phyloP scores from a whole-genome alignment of 2,329 filamentous ascomycete species.

The Stachybotrys chlorohalonatus region DNA sequence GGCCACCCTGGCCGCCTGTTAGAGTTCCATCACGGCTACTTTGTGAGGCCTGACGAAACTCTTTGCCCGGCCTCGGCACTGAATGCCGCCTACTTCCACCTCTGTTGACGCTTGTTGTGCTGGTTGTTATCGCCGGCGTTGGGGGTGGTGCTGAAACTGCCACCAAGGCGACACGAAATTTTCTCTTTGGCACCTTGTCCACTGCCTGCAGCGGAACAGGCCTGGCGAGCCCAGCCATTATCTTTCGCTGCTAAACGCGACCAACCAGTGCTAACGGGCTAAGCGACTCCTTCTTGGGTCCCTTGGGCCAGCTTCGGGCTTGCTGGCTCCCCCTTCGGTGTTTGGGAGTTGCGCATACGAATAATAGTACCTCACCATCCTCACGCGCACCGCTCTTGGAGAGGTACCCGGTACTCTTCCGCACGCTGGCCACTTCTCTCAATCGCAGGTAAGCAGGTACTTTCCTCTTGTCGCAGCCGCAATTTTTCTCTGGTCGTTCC shows the following conservation, averaged over 20 bases:
- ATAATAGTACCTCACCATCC: too few species aligned
- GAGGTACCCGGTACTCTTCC: background rate
- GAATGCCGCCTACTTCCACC: background rate
- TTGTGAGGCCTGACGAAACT: background rate
- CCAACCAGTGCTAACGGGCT: background rate
- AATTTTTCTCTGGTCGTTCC: background rate
- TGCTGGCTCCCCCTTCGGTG: background rate
- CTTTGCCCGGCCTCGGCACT: background rate
- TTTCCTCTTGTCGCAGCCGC: background rate
- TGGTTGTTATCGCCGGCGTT: slow-evolving; percentile 4
- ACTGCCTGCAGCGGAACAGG: background rate
- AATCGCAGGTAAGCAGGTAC: background rate
- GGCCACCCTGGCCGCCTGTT: background rate
- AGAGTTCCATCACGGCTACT: background rate
- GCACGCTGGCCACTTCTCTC: background rate
- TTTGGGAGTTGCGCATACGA: background rate
- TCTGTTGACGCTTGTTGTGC: background rate
- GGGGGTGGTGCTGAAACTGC: slow-evolving; percentile 1
- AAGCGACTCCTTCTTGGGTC: background rate
- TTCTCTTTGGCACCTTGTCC: slow-evolving; percentile 12
- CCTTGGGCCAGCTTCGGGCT: background rate
- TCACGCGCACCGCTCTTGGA: background rate
- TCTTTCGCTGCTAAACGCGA: background rate
- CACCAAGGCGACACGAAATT: slow-evolving; percentile 20
- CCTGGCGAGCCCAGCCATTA: background rate